phyloP scores from a whole-genome alignment of 176 grass and related monocot species.

The Carex littledalei region DNA sequence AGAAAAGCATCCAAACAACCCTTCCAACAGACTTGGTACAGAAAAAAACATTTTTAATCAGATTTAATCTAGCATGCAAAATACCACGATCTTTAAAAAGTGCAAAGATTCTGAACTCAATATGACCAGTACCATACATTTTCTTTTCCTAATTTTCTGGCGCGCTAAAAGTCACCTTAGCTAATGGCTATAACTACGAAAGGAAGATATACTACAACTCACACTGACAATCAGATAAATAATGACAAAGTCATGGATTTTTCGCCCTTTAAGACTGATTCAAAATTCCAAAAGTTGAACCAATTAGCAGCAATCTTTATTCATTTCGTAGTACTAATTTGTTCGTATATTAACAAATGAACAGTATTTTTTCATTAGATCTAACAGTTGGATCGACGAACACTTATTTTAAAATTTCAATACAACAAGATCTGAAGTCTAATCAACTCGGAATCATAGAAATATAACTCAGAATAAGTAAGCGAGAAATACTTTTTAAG shows the following conservation, averaged over 20 bases:
- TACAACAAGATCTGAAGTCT: background rate
- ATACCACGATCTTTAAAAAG: background rate
- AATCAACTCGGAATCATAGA: background rate
- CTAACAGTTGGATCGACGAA: constrained; percentile 1
- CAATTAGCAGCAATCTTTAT: background rate
- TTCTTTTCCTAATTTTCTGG: background rate
- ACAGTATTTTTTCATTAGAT: background rate
- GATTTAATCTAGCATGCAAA: background rate
- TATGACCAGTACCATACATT: background rate
- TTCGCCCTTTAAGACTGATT: background rate
- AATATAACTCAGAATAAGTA: background rate
- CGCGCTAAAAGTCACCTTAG: background rate
- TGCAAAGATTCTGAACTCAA: background rate
- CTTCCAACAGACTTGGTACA: background rate
- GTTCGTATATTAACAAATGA: background rate
- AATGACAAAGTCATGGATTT: background rate
- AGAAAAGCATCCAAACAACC: background rate
- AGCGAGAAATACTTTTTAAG: constrained; percentile 55
- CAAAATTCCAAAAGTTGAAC: background rate
- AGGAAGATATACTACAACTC: background rate
- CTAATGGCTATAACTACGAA: background rate
- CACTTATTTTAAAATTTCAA: background rate
- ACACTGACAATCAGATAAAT: background rate
- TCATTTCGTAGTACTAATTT: background rate
- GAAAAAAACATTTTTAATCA: background rate